Conservation (phyloP, 768 basidiomycete species). For the Dictyophora rubrovolvata region DNA sequence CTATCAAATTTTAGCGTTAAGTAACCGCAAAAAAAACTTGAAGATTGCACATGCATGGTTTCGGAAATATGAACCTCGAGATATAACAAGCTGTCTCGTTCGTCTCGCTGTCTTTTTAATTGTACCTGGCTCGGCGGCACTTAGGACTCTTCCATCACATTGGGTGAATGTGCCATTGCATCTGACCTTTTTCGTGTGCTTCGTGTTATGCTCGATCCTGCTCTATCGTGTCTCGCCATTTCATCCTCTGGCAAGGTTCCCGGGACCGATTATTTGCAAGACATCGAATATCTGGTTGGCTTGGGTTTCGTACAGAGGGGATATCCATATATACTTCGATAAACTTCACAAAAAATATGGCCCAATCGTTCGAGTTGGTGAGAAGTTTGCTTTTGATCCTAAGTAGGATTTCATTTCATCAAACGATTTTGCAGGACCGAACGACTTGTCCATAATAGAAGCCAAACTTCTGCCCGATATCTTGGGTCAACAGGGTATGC, state of each 20-base stretch:
- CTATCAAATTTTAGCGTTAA: not conserved
- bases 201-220: conserved; percentile 17
- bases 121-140: not conserved
- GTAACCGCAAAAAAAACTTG: not conserved
- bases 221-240: conserved; percentile 28
- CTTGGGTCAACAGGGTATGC: no score
- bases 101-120: not conserved
- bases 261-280: conserved; percentile 24
- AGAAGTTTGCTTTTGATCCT: not conserved
- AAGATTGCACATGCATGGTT: not conserved
- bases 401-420: not conserved
- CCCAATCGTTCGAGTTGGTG: conserved; percentile 25
- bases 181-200: not conserved
- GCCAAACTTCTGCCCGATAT: no score
- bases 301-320: conserved; percentile 11
- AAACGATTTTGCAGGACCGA: conserved; percentile 22
- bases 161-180: conserved; percentile 10
- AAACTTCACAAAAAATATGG: conserved; percentile 23
- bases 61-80: not conserved
- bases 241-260: conserved; percentile 29
- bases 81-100: not conserved
- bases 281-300: conserved; percentile 23
- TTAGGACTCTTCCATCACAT: not conserved
- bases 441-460: conserved; percentile 24
- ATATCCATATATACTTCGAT: conserved; percentile 15